Base-by-base conservation (phyloP, 2,329 filamentous ascomycete genomes). In the Colletotrichum navitas region DNA sequence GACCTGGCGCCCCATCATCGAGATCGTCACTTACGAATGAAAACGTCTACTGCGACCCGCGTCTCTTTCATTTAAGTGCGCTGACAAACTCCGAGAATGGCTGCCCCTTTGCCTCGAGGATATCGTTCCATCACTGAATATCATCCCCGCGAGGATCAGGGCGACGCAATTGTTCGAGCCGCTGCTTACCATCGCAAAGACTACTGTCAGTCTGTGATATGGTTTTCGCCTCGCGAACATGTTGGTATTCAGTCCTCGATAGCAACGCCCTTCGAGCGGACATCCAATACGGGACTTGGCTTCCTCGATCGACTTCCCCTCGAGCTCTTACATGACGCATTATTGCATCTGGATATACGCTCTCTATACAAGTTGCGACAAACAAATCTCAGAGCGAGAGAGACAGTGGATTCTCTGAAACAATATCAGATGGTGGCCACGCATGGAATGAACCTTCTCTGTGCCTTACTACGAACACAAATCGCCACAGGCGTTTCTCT, bases 31-130 rank as follows among this genome's bases (percentile, higher is more conserved):
- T 36, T 43, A 8, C 52, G 11, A 47, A 34, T 39, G 18, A 47
- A 12, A 24, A 47, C n/a, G 14, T 54, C 14, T 16, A 34, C 41
- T 65, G 39, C 43, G 24, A 10, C 52, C 63, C 21, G 18, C 18
- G 52, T 41, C 39, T 32, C 36, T 16, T 41, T 41, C 39, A 41
- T 12, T 41, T 3, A 41, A 41, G 39, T 41, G 3, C 16, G 14
- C 14, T 41, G 39, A 55, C n/a, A 51, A 52, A 54, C 47, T 18
- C 56, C 16, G 5, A 55, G 21, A 67, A 67, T 67, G 56, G 65
- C 58, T 62, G 26, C 47, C 58, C n/a, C 26, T 49, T 47, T 4
- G 59, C 69, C 29, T 76, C 83, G 1, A 92, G 92, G 36, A 54
- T 74, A 74, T 76, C 74, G 43, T 66, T 74, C 71, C 67, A 68